Evolutionary conservation across 495 filamentous ascomycete species (phyloP).

Genomic region (Penicillium herquei): DNA sequence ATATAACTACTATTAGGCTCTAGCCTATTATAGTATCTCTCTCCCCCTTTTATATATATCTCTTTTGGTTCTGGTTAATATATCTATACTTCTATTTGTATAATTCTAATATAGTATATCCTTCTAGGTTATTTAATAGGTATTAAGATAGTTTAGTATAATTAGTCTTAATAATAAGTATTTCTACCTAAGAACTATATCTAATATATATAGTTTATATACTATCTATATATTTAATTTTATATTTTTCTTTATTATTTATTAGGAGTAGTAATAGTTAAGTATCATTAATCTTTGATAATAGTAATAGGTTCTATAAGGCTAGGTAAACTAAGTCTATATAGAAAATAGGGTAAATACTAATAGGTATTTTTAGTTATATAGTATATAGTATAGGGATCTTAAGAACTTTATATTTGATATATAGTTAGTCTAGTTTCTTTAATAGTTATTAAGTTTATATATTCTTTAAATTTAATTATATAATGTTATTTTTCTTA

Average conservation of each 20-base stretch:
- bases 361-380: not conserved
- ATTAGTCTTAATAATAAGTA: not conserved
- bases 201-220: not conserved
- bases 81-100: not conserved
- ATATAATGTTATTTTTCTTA: no score
- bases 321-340: not conserved
- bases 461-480: no score
- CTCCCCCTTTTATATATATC: no score
- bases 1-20: no score
- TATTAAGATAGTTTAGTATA: not conserved
- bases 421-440: no score
- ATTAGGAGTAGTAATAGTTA: not conserved
- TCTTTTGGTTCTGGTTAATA: no score
- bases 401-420: no score
- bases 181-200: not conserved
- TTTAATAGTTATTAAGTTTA: no score
- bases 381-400: not conserved
- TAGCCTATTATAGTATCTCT: no score
- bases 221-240: not conserved
- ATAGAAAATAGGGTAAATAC: not conserved
- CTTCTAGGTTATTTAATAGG: not conserved
- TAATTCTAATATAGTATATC: not conserved
- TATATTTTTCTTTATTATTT: not conserved
- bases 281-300: not conserved
- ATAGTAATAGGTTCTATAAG: not conserved